Base-by-base conservation (phyloP, 2,329 filamentous ascomycete species). In the Talaromyces albobiverticillius region DNA sequence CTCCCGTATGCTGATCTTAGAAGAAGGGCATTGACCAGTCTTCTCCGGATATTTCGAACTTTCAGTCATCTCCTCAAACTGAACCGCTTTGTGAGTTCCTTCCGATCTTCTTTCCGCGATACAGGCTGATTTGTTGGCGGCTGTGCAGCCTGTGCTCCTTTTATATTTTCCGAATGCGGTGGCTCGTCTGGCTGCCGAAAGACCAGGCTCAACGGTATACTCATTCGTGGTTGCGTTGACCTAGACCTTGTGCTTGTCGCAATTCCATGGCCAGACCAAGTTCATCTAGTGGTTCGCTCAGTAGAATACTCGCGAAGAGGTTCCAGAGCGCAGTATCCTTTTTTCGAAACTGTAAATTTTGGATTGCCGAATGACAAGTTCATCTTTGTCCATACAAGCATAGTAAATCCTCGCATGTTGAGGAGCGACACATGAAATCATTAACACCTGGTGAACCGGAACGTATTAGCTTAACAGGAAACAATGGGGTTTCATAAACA, bases 191-290 rank as follows among this genome's bases (percentile, higher is more conserved):
- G 14, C n/a, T 4, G 32, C 32, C 32, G 14, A 18, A 36, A 36
- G 2, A 16, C 32, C 32, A 36, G 32, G n/a, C 16, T 2, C n/a
- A 36, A 16, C 13, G n/a, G n/a, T 36, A 16, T 7, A 36, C 16
- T 36, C 32, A 36, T 36, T 18, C 14, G 14, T 36, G 32, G 3
- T 16, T 3, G 32, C 11, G 11, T 36, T 36, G n/a, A 11, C 29
- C 29, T 31, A 3, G n/a, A n/a, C n/a, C n/a, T n/a, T n/a, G n/a
- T n/a, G n/a, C n/a, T n/a, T n/a, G 29, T 31, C 16, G 32, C 32
- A 16, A 16, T 36, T 36, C 32, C 4, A 7, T 61, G 59, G 34
- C 70, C 64, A 65, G 67, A 70, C 20, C 18, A 32, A 4, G 26
- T 48, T 69, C 25, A 13, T 32, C 32, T 3, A 31, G 11, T 29